phyloP scores from a whole-genome alignment of 345 rosid species.

The Gossypium sturtianum region DNA sequence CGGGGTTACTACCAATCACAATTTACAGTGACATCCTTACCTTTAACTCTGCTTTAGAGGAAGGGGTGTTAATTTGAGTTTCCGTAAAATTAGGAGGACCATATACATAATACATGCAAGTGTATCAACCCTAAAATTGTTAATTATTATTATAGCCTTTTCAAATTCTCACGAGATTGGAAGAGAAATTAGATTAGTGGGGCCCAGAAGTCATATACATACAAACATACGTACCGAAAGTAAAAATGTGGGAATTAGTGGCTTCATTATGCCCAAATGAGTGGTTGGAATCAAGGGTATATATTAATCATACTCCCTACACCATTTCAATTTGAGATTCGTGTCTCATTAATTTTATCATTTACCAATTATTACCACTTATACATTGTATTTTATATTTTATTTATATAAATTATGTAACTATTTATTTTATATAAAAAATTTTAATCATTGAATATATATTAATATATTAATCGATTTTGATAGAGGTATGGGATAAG shows the following conservation, averaged over 20 bases:
- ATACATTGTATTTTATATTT: too few species aligned
- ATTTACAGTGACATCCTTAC: neutral
- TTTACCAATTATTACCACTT: neutral
- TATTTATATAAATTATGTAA: too few species aligned
- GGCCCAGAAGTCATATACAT: neutral
- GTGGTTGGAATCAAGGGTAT: conserved; percentile 22
- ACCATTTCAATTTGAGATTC: neutral
- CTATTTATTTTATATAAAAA: too few species aligned
- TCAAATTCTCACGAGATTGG: conserved; percentile 20
- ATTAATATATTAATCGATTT: too few species aligned
- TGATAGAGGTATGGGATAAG: too few species aligned
- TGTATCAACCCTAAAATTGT: neutral
- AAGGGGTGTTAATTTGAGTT: conserved; percentile 8
- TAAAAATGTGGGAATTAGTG: conserved; percentile 20
- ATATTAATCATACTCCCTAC: neutral
- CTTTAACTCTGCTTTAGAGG: neutral
- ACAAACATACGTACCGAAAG: conserved; percentile 2
- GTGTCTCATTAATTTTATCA: neutral
- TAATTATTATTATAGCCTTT: neutral
- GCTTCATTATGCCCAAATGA: conserved; percentile 22
- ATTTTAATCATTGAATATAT: too few species aligned
- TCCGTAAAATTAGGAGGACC: conserved; percentile 13
- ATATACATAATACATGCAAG: neutral
- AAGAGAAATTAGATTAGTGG: neutral
- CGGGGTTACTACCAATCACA: neutral